Conservation (phyloP, 2,329 filamentous ascomycete genomes). For the Curvularia verruculosa region DNA sequence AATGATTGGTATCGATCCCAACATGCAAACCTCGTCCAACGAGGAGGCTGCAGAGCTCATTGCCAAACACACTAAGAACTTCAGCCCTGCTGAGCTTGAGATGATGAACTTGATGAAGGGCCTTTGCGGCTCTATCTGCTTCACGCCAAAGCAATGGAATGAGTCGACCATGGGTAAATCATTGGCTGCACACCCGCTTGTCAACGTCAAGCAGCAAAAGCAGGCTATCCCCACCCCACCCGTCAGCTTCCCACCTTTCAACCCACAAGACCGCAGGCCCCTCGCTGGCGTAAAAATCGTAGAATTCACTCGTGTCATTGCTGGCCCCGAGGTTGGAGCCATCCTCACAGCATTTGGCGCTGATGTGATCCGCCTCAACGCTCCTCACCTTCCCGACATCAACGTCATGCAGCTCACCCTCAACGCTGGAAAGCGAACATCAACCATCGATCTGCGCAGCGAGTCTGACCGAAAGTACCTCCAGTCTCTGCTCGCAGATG, state of each 20-base stretch:
- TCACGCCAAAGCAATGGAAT: constrained; percentile 54
- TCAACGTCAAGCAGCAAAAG: constrained; percentile 47
- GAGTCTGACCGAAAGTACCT: constrained; percentile 38
- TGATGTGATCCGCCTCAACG: constrained; percentile 51
- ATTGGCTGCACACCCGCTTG: constrained; percentile 51
- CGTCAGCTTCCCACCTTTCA: constrained; percentile 32
- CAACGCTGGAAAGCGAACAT: constrained; percentile 53
- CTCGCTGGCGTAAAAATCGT: constrained; percentile 51
- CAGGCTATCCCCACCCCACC: neutral
- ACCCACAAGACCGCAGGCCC: constrained; percentile 32
- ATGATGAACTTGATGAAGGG: constrained; percentile 25
- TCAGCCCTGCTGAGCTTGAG: constrained; percentile 41
- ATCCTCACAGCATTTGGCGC: constrained; percentile 51
- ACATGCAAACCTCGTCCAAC: constrained; percentile 13
- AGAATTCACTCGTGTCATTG: constrained; percentile 50
- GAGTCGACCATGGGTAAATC: constrained; percentile 53
- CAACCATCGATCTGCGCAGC: constrained; percentile 50
- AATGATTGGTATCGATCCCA: constrained; percentile 55
- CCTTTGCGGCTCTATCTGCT: constrained; percentile 51
- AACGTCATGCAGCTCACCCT: constrained; percentile 35
- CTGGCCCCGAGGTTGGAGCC: constrained; percentile 48
- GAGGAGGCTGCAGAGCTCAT: constrained; percentile 33
- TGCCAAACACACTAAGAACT: constrained; percentile 28
- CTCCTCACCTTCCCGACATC: constrained; percentile 5
- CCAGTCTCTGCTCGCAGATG: constrained; percentile 51